Evolutionary conservation across 2,329 filamentous ascomycete species (phyloP), one percentile per base, ranked within the genome.

Genomic region (Fusarium euwallaceae): DNA sequence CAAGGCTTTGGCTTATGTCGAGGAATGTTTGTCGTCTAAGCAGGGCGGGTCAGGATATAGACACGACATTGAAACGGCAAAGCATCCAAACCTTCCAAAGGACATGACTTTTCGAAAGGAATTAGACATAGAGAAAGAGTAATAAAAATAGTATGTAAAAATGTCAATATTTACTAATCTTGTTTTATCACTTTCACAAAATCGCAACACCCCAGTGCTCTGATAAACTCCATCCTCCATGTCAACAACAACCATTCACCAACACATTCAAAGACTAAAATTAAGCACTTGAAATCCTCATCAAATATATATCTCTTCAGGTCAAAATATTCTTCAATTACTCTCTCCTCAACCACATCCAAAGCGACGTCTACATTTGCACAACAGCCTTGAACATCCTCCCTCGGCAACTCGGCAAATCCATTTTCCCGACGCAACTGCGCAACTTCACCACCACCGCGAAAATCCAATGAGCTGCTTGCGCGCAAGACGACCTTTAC

Each of bases 381-480:
- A 22, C 43, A 24, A 10, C 22, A 24, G 17, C 27, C 27, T 29
- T 29, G 27, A 29, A 27, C 43, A 16, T 10, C 14, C 14, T 27
- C 43, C 16, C 43, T 48, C 48, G 75, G 73, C 59, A 60, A 58
- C 59, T 67, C 79, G 80, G 80, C 70, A 66, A 65, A 77, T 77
- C 76, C 73, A 72, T 80, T 81, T 74, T 71, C 78, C 79, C 74
- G 66, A 29, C 29, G 12, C 60, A 62, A 61, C 55, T 29, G 51
- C 71, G 70, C 71, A 69, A 70, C 59, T 56, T 39, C 24, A 24
- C 24, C 24, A 24, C 24, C 64, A 65, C 55, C 22, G 60, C 66
- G 43, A 67, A 76, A 72, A 66, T 39, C 64, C 69, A 62, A 64
- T 43, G 22, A 59, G 51, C 51, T 41, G 12, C 32, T 24, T 36